Percentiles rank a stretch among this genome's conserved stretches.
phyloP scores from a whole-genome alignment of 495 filamentous ascomycete species.

The Podospora sp. region DNA sequence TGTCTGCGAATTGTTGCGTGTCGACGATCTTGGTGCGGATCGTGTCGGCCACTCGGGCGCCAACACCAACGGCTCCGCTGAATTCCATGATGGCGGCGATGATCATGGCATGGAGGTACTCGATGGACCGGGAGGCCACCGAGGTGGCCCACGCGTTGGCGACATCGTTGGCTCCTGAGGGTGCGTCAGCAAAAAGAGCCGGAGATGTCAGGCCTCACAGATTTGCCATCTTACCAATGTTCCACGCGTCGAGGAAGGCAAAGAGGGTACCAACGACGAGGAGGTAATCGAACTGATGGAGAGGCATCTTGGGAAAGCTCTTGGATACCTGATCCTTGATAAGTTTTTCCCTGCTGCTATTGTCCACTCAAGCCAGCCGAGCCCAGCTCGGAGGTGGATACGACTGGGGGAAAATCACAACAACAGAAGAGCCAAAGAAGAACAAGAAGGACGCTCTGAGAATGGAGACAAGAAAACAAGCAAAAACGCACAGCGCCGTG shows the following conservation, averaged over 20 bases:
- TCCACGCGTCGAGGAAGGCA: conserved; percentile 69
- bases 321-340: not conserved
- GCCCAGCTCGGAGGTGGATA: not conserved
- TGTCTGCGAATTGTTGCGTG: conserved; percentile 51
- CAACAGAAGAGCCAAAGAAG: not conserved
- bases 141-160: conserved; percentile 74
- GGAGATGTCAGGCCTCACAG: too few species aligned
- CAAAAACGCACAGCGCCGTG: not conserved
- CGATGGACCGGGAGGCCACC: conserved; percentile 67
- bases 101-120: conserved; percentile 66
- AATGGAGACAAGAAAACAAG: not conserved
- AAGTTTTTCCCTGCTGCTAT: not conserved
- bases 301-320: conserved; percentile 21
- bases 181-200: too few species aligned
- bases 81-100: conserved; percentile 68
- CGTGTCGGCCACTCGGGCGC: conserved; percentile 65
- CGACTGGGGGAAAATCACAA: not conserved
- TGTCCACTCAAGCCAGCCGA: not conserved
- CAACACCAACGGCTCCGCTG: conserved; percentile 62
- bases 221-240: conserved; percentile 33
- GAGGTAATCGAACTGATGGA: conserved; percentile 67
- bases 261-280: conserved; percentile 78
- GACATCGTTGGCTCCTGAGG: conserved; percentile 68
- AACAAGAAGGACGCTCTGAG: not conserved
- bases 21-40: conserved; percentile 69